Base-by-base conservation (phyloP, 106 monocot genomes). In the Acorus calamus region DNA sequence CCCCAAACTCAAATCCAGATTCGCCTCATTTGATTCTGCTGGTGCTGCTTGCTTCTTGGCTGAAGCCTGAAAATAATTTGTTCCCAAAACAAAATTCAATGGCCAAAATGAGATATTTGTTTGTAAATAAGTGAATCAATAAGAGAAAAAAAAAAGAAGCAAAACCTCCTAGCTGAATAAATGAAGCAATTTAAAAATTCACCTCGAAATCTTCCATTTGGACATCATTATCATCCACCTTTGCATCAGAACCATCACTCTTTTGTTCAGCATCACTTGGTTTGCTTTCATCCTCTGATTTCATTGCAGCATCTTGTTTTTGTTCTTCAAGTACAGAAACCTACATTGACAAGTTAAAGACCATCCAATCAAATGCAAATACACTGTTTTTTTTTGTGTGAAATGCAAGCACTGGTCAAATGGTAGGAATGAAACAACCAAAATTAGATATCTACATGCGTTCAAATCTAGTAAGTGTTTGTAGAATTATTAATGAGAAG, bases 131-230 rank as follows among this genome's bases (percentile, higher is more conserved):
- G 28, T 28, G 28, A 28, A 28, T 28, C 28, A 28, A 28, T 28
- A 28, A 28, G 28, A 28, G 28, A 28, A 28, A 28, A 28, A 28
- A 28, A 28, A 28, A 46, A 58, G 44, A 53, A 46, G 3, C 46
- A 28, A 4, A 57, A 61, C 43, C 3, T 59, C 14, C 11, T 54
- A 14, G 45, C 14, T 11, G 8, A 64, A 7, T 1, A 57, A 56
- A 58, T 42, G 6, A 52, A 48, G 4, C 4, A 11, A 57, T 57
- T n/a, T 14, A 28, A 28, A 28, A 28, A 28, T 28, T 6, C 51
- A 86, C 90, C 86, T 91, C 75, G 71, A 63, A 45, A 61, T 91
- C 83, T 51, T 84, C 79, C 74, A 71, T 77, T 53, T 75, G 50
- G 7, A 67, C 59, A 74, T 83, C 81, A 66, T 85, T 73, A 6